Base-by-base conservation (phyloP, 768 basidiomycete species). In the Bullera alba region DNA sequence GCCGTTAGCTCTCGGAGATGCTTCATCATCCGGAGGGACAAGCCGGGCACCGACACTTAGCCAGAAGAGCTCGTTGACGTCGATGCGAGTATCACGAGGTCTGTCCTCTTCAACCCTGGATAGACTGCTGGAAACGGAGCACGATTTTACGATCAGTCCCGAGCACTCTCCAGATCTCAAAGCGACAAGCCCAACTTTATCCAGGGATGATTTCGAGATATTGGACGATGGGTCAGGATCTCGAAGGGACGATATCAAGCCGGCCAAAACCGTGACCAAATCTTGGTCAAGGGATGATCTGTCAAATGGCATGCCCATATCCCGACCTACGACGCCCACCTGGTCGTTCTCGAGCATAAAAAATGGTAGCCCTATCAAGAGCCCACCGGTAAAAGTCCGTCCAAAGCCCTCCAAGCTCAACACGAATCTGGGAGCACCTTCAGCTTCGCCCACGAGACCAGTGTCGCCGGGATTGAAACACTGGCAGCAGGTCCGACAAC, bases 401-500 rank as follows among this genome's bases (percentile, higher is more conserved):
- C 64, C 61, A 2, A 67, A 63, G 42, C 58, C 61, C 0, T 50
- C 57, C 3, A 54, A 54, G 8, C 29, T 67, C 14, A 57, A 63
- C 22, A 67, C 65, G 0, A 59, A 63, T 38, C 50, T 63, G 7
- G 29, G 52, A 30, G 26, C 46, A 5, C 32, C 53, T 5, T 21
- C 59, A 7, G 28, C 25, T 12, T 32, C 56, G 0, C 65, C 61
- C 2, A 58, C 51, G 4, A 60, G 56, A 42, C 36, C 54, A 5
- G 47, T 64, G n/a, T 64, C 62, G 4, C 65, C 65, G 4, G 54
- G 58, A 23, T 50, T 64, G 30, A 56, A 62, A 42, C 65, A 67
- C 36, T 67, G 65, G 65, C 62, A 64, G 26, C 63, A 64, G 32
- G 62, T 67, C 43, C 58, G 65, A 17, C n/a, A 43, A 6, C 60